These are phyloP conservation scores for Cucumis hystrix DNA, from an alignment of 306 rosid species.

Conservation along the genomic window DNA sequence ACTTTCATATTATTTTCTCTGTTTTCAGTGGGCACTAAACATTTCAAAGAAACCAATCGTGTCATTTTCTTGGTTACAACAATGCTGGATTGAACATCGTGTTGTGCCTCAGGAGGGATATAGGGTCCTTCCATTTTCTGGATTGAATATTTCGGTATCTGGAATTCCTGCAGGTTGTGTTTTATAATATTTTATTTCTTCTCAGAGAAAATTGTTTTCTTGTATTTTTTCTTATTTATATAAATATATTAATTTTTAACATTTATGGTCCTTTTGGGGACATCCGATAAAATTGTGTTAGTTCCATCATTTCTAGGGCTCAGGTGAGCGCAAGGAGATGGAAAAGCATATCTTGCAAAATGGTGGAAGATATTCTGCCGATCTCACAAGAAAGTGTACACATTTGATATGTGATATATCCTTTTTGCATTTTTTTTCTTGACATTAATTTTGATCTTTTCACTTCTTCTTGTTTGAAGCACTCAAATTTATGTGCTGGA, in stretches of 20 bases:
- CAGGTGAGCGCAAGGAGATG: constrained; percentile 76
- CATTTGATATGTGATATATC: constrained; percentile 53
- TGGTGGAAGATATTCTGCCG: constrained; percentile 87
- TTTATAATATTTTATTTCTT: constrained; percentile 21
- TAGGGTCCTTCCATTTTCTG: constrained; percentile 82
- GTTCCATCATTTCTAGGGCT: constrained; percentile 23
- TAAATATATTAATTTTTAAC: not conserved
- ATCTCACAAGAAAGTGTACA: constrained; percentile 74
- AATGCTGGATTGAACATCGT: constrained; percentile 88
- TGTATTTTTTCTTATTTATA: constrained; percentile 9
- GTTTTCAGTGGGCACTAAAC: constrained; percentile 85
- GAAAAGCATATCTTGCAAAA: constrained; percentile 52
- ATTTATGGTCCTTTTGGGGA: constrained; percentile 1
- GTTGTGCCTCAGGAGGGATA: constrained; percentile 82
- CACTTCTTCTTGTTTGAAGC: not conserved
- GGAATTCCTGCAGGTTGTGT: constrained; percentile 67
- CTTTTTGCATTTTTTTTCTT: not conserved
- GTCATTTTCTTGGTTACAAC: constrained; percentile 69
- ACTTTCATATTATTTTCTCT: not conserved
- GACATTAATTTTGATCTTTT: not conserved
- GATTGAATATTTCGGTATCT: constrained; percentile 75
- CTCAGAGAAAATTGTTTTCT: constrained; percentile 9
- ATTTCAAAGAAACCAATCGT: constrained; percentile 84
- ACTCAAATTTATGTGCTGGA: not conserved
- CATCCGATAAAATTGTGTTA: not conserved